Base-by-base conservation (phyloP, 371 early-diverging fungal species). In the Mortierella sp. region DNA sequence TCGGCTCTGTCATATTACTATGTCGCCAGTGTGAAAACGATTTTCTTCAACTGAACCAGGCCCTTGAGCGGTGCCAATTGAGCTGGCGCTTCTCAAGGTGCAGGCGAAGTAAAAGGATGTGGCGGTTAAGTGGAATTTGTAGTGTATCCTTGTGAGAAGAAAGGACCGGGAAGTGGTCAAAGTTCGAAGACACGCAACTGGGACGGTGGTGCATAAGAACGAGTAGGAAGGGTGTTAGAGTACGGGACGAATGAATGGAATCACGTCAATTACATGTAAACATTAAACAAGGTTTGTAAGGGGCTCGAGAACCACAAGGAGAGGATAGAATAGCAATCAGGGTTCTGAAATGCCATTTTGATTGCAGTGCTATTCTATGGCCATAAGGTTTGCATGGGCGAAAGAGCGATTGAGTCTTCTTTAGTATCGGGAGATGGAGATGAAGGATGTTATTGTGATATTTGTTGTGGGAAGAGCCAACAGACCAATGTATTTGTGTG, bases 241-340 rank as follows among this genome's bases (percentile, higher is more conserved):
- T 59, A 30, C 40, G 49, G 45, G 58, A 59, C 26, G 49, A 51
- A 49, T 28, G 35, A 51, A 20, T 18, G 11, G 28, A 55, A 55
- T 24, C 39, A 51, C 18, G 43, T 24, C 24, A n/a, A 47, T n/a
- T n/a, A 8, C 51, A 51, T 20, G 59, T 24, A 52, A 49, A 62
- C 49, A 43, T 51, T 40, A 73, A 73, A 66, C 62, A 73, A 66
- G 49, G 73, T 62, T 65, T 59, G 57, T 14, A 71, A 59, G 65
- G 71, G 64, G 71, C 28, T 71, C 43, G 26, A 6, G 26, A 22
- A 52, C 62, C 20, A 55, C 28, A 66, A 11, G 18, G n/a, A 65
- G 37, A 18, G 20, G 35, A 18, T 26, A 20, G 45, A 66, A 62
- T 18, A 43, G 9, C 40, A 61, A 39, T 37, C 49, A 65, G 45